Evolutionary conservation across 2,329 filamentous ascomycete species (phyloP), one percentile per base, ranked within the genome.

Genomic region (Phialophora macrospora): DNA sequence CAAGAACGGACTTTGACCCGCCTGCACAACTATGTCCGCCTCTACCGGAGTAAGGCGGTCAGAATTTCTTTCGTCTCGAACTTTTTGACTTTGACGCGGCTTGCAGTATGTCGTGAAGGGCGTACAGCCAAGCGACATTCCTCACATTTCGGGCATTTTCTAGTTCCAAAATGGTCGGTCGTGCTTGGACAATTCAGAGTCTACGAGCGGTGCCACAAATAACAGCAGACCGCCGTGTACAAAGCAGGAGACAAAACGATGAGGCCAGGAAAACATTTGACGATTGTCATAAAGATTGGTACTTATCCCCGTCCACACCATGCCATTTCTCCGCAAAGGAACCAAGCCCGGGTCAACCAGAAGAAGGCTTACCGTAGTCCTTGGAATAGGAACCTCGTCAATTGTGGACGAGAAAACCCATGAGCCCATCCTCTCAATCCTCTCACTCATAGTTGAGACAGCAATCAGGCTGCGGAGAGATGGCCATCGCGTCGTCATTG

Each of bases 351-450:
- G 20, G 20, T 14, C 12, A 34, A 63, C 30, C 49, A 67, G 28
- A 30, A 66, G 51, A 57, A 57, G 32, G 41, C 65, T 70, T 28
- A 65, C 62, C 1, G 41, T 69, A 2, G 64, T 65, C 11, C 28
- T 69, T 98, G 95, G 95, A 74, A 51, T 69, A 99, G 95, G 95
- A 73, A 98, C 95, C 55, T 97, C 93, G 78, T 98, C 95, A n/a
- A 98, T 99, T 72, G 93, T 99, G 70, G 92, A 98, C 80, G 95
- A 99, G 77, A 90, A 89, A 76, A 96, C 92, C 24, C 95, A 97
- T 80, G 92, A 97, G 75, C 95, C 95, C 3, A 86, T 97, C 41
- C 85, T 99, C 46, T 95, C 93, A 4, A 96, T 93, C 72, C 83
- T 99, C 63, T 93, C 91, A 67, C 83, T 94, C 66, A 97, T 99